phyloP scores from a whole-genome alignment of 805 yeast species.

The Starmera dryadoides region DNA sequence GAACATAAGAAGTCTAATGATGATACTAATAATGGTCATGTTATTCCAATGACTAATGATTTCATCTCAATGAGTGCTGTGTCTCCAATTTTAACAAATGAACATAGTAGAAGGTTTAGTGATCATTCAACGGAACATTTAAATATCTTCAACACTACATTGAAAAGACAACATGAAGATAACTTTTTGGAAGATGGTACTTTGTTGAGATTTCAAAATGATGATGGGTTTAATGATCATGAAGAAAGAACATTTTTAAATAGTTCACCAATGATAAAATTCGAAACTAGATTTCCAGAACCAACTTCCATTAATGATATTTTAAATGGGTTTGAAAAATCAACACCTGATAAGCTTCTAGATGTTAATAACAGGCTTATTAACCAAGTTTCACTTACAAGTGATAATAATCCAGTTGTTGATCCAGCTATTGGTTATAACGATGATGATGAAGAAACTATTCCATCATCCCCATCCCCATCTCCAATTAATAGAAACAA shows the following conservation, averaged over 20 bases:
- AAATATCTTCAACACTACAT: neutral
- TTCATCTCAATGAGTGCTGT: neutral
- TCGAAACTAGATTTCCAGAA: constrained; percentile 14
- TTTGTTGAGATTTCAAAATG: neutral
- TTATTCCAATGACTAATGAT: constrained; percentile 2
- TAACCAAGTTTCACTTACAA: neutral
- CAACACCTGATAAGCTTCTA: neutral
- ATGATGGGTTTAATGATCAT: constrained; percentile 1
- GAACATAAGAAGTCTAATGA: too few species aligned
- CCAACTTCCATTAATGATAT: constrained; percentile 10
- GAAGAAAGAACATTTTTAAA: constrained; percentile 4
- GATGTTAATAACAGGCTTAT: neutral
- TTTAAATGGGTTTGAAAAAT: neutral
- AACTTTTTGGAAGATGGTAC: constrained; percentile 6
- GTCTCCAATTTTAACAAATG: neutral
- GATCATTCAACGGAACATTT: neutral
- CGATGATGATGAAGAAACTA: too few species aligned
- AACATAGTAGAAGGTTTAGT: neutral
- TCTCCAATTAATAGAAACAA: too few species aligned
- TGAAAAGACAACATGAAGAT: constrained; percentile 2
- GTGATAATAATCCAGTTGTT: too few species aligned
- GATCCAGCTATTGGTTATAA: too few species aligned
- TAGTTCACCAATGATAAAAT: constrained; percentile 10
- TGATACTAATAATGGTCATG: neutral
- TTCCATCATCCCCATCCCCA: too few species aligned